Base-by-base conservation (phyloP, 1,139 yeast genomes). In the Sugiyamaella castrensis region DNA sequence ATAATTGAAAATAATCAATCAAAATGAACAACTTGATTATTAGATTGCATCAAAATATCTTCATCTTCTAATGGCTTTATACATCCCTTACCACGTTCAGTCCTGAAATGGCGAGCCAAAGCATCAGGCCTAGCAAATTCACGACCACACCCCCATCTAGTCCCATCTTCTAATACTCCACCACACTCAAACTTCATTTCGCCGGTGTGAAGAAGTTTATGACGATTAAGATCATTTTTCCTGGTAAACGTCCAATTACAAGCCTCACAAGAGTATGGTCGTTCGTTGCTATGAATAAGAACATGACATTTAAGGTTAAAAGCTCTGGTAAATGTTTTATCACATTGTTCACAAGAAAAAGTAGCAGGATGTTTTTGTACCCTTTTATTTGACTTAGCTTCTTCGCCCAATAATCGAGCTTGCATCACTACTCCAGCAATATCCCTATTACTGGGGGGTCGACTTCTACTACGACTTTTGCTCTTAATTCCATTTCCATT, bases 211-310 rank as follows among this genome's bases (percentile, higher is more conserved):
- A 92, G 73, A 54, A 88, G 95, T 64, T 89, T 97, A 64, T 92
- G 98, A 38, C 98, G 76, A 64, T 88, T 89, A 38, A 95, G 72
- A 68, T 92, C 98, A 63, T 92, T 98, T 63, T 89, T 96, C 51
- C 98, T 73, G 0, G 98, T 97, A 76, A 92, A 92, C 2, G 96
- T 92, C 67, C 89, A 88, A 8, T 94, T 94, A 69, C 98, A 92
- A 6, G 84, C 79, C 12, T 80, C 75, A 70, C 98, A 92, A 24
- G 81, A 77, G 65, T 82, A 92, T 4, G 98, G 98, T 53, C 95
- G 74, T 64, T 92, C 98, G 64, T 89, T 91, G 0, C 97, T 91
- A 66, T 92, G 98, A 0, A 98, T 91, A 51, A 96, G 72, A 61
- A 87, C 71, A 70, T 92, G 98, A 0, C 96, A 87, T 59, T 92